Conservation (phyloP, 2,329 filamentous ascomycete species). For the Aphanoascus verrucosus region DNA sequence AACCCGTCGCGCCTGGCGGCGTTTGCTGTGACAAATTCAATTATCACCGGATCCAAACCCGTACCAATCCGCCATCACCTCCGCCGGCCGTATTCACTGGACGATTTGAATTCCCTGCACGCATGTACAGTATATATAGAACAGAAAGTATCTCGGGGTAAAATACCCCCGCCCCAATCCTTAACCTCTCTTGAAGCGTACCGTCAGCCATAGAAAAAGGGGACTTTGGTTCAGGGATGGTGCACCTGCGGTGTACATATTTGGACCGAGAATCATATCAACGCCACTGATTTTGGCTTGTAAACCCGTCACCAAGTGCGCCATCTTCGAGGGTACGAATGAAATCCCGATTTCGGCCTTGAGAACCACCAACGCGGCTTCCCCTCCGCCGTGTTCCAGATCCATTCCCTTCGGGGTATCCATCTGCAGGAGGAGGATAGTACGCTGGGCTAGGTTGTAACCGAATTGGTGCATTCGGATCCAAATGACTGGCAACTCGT, state of each 20-base stretch:
- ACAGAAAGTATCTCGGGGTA: neutral
- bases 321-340: constrained; percentile 91
- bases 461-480: constrained; percentile 86
- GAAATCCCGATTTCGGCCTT: constrained; percentile 61
- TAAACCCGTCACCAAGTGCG: constrained; percentile 85
- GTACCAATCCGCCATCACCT: neutral
- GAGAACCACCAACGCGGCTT: constrained; percentile 48
- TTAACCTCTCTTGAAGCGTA: neutral
- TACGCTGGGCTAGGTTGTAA: constrained; percentile 93
- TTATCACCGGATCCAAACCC: neutral
- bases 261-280: constrained; percentile 23
- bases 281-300: constrained; percentile 61
- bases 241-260: neutral
- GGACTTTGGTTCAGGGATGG: neutral
- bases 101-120: neutral
- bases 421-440: constrained; percentile 85
- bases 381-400: constrained; percentile 60
- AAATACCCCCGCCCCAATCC: neutral
- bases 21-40: neutral
- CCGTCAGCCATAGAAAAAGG: neutral
- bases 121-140: constrained; percentile 10
- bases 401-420: constrained; percentile 54
- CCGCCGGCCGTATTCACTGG: neutral
- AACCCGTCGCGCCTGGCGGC: neutral
- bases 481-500: constrained; percentile 87